Percentiles rank a stretch among this genome's conserved stretches.
Conservation (phyloP, 2,329 filamentous ascomycete species). For the Corynespora cassiicola region DNA sequence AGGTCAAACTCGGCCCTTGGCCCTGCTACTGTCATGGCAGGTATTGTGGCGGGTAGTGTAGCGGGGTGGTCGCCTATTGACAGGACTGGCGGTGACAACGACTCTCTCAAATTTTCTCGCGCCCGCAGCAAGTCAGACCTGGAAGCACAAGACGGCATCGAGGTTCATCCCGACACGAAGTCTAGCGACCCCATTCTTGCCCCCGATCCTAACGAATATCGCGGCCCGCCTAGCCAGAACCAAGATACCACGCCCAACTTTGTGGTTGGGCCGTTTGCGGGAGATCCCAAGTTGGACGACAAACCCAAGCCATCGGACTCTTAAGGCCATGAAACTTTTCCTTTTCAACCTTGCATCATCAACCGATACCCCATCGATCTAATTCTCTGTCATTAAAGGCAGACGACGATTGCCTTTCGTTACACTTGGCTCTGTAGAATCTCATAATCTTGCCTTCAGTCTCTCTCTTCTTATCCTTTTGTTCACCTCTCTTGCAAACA, state of each 20-base stretch:
- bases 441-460: too few relatives aligned
- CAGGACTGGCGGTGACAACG: conserved; percentile 50
- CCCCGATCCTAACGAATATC: conserved; percentile 46
- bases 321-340: conserved; percentile 2
- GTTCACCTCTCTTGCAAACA: too few relatives aligned
- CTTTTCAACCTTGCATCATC: too few relatives aligned
- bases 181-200: conserved; percentile 55
- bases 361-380: too few relatives aligned
- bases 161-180: conserved; percentile 58
- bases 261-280: conserved; percentile 49
- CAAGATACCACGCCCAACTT: conserved; percentile 53
- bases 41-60: conserved; percentile 78
- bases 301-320: conserved; percentile 15
- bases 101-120: conserved; percentile 47
- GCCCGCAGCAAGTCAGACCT: conserved; percentile 46
- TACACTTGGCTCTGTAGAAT: too few relatives aligned
- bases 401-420: too few relatives aligned
- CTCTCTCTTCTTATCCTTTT: too few relatives aligned
- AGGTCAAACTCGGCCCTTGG: conserved; percentile 76
- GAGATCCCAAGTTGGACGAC: conserved; percentile 43
- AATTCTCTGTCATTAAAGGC: too few relatives aligned
- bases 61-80: conserved; percentile 79
- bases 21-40: conserved; percentile 81
- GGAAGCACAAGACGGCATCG: conserved; percentile 51
- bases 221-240: conserved; percentile 52